Conservation (phyloP, 2,329 filamentous ascomycete genomes). For the Talaromyces verruculosus region DNA sequence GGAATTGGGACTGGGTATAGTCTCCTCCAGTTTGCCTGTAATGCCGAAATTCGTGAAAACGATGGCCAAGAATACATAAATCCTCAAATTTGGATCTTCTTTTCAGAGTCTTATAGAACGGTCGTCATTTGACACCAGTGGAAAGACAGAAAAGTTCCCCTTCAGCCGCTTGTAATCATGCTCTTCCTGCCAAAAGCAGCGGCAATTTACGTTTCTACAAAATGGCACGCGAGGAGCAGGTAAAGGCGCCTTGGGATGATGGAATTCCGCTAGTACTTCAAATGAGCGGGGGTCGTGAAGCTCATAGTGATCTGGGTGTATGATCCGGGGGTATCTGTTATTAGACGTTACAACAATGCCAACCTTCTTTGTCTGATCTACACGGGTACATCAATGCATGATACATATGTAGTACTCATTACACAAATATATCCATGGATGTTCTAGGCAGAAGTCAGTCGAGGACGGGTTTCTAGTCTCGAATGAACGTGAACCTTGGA, state of each 20-base stretch:
- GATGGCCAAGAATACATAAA: not conserved
- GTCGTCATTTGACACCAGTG: not conserved
- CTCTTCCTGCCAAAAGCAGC: not conserved
- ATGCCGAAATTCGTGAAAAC: not conserved
- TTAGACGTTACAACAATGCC: too few species aligned
- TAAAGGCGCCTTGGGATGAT: not conserved
- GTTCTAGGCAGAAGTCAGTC: too few species aligned
- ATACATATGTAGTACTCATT: too few species aligned
- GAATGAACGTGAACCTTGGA: too few species aligned
- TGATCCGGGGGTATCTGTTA: not conserved
- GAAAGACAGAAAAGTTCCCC: not conserved
- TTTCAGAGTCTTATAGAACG: not conserved
- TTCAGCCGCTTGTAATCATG: not conserved
- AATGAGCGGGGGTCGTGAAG: not conserved
- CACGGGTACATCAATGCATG: too few species aligned
- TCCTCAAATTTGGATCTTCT: not conserved
- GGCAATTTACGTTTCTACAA: not conserved
- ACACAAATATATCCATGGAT: too few species aligned
- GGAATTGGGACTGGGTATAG: not conserved
- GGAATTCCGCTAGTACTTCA: not conserved
- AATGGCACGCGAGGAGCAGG: not conserved
- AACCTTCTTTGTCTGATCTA: too few species aligned
- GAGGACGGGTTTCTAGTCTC: too few species aligned
- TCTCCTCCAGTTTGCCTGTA: not conserved
- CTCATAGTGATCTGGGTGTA: not conserved